A percentile compares a stretch with the other conserved stretches of the same genome.
Evolutionary conservation across 202 grass and related monocot genomes (phyloP).

Genomic region (Setaria viridis): DNA sequence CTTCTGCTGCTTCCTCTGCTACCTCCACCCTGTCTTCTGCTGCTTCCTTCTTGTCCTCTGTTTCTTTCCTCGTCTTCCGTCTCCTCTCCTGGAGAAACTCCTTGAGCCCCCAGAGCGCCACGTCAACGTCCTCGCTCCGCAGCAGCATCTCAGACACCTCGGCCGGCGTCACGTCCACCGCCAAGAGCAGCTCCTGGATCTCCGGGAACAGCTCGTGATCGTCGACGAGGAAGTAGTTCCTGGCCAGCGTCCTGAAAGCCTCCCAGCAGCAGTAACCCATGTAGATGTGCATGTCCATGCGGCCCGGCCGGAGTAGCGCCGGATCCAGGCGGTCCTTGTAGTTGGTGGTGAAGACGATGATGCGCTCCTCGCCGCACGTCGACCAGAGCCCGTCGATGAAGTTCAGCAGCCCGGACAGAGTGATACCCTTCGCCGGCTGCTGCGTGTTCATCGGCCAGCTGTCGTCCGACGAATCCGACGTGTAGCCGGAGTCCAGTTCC

Average conservation of each 20-base stretch:
- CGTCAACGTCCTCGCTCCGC: conserved; percentile 49
- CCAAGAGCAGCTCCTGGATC: conserved; percentile 13
- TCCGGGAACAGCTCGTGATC: conserved; percentile 43
- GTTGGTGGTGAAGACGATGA: conserved; percentile 77
- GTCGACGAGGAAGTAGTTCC: conserved; percentile 58
- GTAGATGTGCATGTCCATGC: conserved; percentile 72
- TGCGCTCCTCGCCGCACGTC: conserved; percentile 66
- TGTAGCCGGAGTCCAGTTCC: conserved; percentile 24
- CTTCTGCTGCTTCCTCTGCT: neutral
- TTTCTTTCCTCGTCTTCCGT: conserved; percentile 11
- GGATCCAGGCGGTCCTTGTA: conserved; percentile 61
- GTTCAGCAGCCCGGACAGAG: conserved; percentile 71
- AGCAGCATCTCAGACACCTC: conserved; percentile 61
- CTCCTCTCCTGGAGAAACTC: conserved; percentile 44
- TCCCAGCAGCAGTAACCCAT: conserved; percentile 63
- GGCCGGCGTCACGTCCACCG: conserved; percentile 47
- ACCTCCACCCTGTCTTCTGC: neutral
- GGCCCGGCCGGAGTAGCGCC: conserved; percentile 56
- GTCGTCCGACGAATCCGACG: neutral
- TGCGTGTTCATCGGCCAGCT: neutral
- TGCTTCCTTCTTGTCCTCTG: conserved; percentile 1
- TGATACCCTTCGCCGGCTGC: conserved; percentile 35
- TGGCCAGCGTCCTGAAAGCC: conserved; percentile 48
- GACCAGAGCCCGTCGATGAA: conserved; percentile 81
- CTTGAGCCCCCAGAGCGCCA: conserved; percentile 22